Evolutionary conservation across 306 rosid species (phyloP).

Genomic region (Malus sieversii): DNA sequence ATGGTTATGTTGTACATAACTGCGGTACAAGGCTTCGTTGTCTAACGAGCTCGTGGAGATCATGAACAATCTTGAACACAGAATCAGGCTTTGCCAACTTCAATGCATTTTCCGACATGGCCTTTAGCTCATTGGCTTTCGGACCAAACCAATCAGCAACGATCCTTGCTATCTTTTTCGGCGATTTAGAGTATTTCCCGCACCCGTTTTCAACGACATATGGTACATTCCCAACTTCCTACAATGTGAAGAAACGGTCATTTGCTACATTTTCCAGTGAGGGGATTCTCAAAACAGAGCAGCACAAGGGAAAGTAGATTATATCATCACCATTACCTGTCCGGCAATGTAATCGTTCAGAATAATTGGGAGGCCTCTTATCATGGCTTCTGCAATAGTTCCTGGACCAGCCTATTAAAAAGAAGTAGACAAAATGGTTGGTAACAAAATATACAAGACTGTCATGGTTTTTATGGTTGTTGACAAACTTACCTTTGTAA

Average conservation of each 20-base stretch:
- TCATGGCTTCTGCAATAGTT: slow-evolving; percentile 96
- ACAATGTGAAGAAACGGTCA: slow-evolving; percentile 13
- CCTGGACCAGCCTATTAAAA: slow-evolving; percentile 86
- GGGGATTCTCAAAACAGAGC: not conserved
- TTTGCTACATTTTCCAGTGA: not conserved
- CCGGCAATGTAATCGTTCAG: slow-evolving; percentile 86
- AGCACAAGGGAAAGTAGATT: not conserved
- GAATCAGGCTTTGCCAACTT: slow-evolving; percentile 84
- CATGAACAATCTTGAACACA: slow-evolving; percentile 88
- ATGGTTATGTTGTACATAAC: slow-evolving; percentile 52
- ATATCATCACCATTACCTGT: slow-evolving; percentile 43
- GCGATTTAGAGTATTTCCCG: slow-evolving; percentile 84
- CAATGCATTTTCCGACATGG: slow-evolving; percentile 79
- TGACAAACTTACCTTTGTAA: slow-evolving; percentile 39
- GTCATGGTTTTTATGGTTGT: not conserved
- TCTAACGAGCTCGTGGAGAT: slow-evolving; percentile 85
- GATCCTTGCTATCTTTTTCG: slow-evolving; percentile 71
- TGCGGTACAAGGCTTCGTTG: slow-evolving; percentile 57
- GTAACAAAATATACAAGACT: not conserved
- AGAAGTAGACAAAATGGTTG: not conserved
- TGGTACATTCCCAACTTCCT: slow-evolving; percentile 98
- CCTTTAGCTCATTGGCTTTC: slow-evolving; percentile 61
- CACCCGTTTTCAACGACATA: slow-evolving; percentile 90
- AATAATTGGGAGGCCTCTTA: slow-evolving; percentile 82
- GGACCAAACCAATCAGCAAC: slow-evolving; percentile 94